Evolutionary conservation across 2,329 filamentous ascomycete species (phyloP), one percentile per base, ranked within the genome.

Genomic region (Fonsecaea monophora): DNA sequence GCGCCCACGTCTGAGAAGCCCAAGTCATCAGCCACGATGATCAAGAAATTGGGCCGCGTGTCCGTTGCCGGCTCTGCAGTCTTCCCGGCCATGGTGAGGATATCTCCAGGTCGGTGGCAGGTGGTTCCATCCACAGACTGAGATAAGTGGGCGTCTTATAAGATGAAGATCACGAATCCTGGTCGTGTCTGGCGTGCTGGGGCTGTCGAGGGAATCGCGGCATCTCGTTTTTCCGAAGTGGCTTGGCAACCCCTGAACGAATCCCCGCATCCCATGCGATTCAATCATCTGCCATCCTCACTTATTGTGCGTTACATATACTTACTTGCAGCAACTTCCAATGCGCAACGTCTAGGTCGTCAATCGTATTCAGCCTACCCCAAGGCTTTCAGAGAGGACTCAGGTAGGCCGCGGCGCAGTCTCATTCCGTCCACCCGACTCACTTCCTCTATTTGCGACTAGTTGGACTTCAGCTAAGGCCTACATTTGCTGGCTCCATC

Each of bases 1-100:
- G 67, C 61, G 9, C 72, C 69, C 9, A 73, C 60, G 50, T 78
- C 75, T 15, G 70, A 73, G 55, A 75, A 78, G 3, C 75, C 76
- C 30, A 77, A 32, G 48, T 67, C 65, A 50, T 67, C 65, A 21
- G 65, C 65, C 60, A 67, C 60, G 38, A 67, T 63, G 37, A 67
- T 25, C 15, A 67, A 48, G 60, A 67, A 67, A 42, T 67, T 67
- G 35, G 65, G 65, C 37, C 65, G 60, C 58, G 21, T 45, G 32
- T 35, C 18, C 6, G 60, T 2, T 18, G n/a, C n/a, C 13, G 48
- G 10, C 45, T 38, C 9, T 21, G 53, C n/a, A 55, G 57, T 18
- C 12, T 50, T 15, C 18, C 21, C 45, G 45, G 45, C 45, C 45
- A 50, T 50, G 45, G 12, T 25, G 21, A 9, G 25, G 45, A 50